Conservation (phyloP, 164 flowering plant genomes). For the Dillenia suffruticosa region DNA sequence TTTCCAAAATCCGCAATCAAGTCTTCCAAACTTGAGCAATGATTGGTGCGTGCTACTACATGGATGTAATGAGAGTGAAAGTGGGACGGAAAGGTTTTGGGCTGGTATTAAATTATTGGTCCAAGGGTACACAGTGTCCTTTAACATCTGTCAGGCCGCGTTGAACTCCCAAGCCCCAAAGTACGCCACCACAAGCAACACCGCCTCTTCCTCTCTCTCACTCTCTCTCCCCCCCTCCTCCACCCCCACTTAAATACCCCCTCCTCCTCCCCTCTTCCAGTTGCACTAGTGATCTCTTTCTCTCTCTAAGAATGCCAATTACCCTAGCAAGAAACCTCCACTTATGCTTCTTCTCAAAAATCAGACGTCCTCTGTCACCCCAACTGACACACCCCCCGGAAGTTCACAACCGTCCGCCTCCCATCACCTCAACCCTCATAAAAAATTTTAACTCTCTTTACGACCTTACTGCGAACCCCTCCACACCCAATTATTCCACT, state of each 20-base stretch:
- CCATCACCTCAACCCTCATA: conserved; percentile 10
- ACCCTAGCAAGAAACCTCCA: conserved; percentile 30
- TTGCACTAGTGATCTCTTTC: background rate
- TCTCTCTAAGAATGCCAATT: conserved; percentile 19
- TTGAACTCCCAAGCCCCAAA: background rate
- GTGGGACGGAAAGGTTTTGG: background rate
- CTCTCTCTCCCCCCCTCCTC: background rate
- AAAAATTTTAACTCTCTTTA: conserved; percentile 46
- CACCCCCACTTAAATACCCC: background rate
- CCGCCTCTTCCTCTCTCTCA: background rate
- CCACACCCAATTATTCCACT: conserved; percentile 5
- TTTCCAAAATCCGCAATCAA: too few relatives aligned
- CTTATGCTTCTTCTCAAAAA: conserved; percentile 38
- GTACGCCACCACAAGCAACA: background rate
- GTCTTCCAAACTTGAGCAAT: too few relatives aligned
- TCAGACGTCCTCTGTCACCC: conserved; percentile 18
- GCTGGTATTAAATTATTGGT: background rate
- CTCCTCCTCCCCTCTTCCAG: background rate
- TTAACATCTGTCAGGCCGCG: background rate
- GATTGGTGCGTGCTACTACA: too few relatives aligned
- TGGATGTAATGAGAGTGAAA: too few relatives aligned
- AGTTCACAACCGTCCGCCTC: conserved; percentile 17
- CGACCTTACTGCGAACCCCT: conserved; percentile 10
- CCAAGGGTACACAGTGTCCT: background rate
- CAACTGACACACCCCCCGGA: conserved; percentile 6